These are phyloP conservation scores for Phytophthora sp. DNA, from an alignment of 352 stramenopile species.

Conservation along the genomic window DNA sequence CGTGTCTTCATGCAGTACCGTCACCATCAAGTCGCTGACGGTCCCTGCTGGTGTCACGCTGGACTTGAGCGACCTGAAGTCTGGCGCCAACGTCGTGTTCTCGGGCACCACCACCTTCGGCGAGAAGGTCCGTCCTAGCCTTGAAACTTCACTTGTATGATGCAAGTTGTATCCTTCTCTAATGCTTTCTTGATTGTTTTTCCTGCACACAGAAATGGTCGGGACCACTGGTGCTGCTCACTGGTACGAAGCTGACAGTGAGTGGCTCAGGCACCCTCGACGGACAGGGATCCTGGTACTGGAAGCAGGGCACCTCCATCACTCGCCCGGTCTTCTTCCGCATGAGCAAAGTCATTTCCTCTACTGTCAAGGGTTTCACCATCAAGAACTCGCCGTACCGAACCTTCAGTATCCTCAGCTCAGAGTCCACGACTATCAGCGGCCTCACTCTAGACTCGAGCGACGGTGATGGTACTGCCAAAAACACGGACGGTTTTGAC, in stretches of 20 bases:
- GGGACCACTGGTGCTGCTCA: slow-evolving; percentile 33
- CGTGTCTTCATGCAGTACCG: slow-evolving; percentile 23
- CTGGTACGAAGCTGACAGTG: slow-evolving; percentile 26
- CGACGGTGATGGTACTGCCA: not conserved
- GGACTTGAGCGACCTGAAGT: slow-evolving; percentile 31
- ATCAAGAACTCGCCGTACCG: not conserved
- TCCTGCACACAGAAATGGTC: slow-evolving; percentile 10
- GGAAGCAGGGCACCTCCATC: slow-evolving; percentile 31
- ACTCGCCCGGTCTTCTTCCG: slow-evolving; percentile 36
- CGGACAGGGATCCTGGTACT: slow-evolving; percentile 40
- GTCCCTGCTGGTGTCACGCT: slow-evolving; percentile 39
- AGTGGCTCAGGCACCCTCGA: slow-evolving; percentile 32
- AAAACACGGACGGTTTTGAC: not conserved
- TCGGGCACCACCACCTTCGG: slow-evolving; percentile 38
- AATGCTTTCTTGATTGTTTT: no score
- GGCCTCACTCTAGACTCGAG: not conserved
- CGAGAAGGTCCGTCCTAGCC: slow-evolving; percentile 12
- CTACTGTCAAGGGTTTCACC: slow-evolving; percentile 13
- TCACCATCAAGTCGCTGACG: slow-evolving; percentile 27
- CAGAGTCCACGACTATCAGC: not conserved
- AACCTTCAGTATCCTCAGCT: not conserved
- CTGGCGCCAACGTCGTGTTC: slow-evolving; percentile 33
- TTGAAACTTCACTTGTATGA: no score
- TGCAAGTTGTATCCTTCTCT: no score
- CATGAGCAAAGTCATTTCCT: slow-evolving; percentile 11